These are phyloP conservation scores for Epichloe typhina DNA, from an alignment of 2,329 filamentous ascomycete genomes.

Conservation along the genomic window DNA sequence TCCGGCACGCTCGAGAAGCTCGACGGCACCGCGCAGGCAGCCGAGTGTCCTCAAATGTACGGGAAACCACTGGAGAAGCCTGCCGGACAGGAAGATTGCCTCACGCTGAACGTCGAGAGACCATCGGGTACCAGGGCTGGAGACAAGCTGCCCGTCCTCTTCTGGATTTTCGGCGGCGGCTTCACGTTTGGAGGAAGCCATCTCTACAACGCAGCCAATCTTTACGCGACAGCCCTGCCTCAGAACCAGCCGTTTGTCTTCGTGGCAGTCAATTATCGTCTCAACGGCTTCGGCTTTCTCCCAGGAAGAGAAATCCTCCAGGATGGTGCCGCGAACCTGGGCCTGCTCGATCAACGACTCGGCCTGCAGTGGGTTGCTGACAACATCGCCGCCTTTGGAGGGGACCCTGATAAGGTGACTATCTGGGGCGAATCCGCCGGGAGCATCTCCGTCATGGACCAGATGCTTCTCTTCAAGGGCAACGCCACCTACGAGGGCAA, in stretches of 20 bases:
- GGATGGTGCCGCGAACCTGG: conserved; percentile 55
- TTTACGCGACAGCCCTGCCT: conserved; percentile 27
- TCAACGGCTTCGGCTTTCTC: conserved; percentile 1
- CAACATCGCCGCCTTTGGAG: conserved; percentile 49
- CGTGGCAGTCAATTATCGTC: conserved; percentile 3
- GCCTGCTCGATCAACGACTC: conserved; percentile 39
- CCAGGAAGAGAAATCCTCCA: not conserved
- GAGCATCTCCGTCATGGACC: conserved; percentile 37
- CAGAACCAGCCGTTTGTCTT: conserved; percentile 1
- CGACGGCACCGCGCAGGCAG: not conserved
- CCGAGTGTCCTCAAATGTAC: not conserved
- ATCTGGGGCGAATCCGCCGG: conserved; percentile 46
- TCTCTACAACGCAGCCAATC: not conserved
- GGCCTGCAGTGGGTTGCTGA: conserved; percentile 47
- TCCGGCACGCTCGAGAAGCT: not conserved
- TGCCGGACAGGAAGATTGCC: conserved; percentile 46
- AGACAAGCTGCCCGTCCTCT: conserved; percentile 48
- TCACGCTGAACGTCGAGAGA: conserved; percentile 46
- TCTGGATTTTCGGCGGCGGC: conserved; percentile 4
- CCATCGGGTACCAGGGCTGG: conserved; percentile 40
- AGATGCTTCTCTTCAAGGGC: conserved; percentile 48
- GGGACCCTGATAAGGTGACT: conserved; percentile 46
- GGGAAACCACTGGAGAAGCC: too few relatives aligned
- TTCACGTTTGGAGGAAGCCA: not conserved
- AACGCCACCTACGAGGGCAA: conserved; percentile 29